Conservation (phyloP, 345 rosid genomes). For the Physaria fendleri region DNA sequence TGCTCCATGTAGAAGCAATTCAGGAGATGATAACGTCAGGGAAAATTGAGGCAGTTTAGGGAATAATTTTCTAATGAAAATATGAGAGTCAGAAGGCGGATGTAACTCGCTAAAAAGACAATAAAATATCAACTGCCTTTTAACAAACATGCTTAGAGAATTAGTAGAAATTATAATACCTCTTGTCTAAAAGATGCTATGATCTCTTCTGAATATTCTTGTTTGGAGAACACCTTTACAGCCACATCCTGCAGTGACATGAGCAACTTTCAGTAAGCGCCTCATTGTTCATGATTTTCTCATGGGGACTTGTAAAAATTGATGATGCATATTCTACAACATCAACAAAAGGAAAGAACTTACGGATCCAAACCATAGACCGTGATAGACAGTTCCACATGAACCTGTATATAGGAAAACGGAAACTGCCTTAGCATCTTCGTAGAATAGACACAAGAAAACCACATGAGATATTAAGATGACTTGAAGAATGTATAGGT, state of each 20-base stretch:
- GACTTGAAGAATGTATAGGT: not conserved
- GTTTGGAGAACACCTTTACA: conserved; percentile 89
- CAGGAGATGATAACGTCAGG: not conserved
- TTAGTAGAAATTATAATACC: conserved; percentile 36
- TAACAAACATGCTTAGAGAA: not conserved
- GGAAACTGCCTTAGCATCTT: not conserved
- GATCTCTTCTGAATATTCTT: conserved; percentile 87
- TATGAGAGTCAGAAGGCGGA: not conserved
- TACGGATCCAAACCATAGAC: conserved; percentile 99
- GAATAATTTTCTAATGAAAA: not conserved
- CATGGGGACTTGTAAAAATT: not conserved
- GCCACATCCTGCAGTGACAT: conserved; percentile 85
- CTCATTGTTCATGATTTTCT: conserved; percentile 4
- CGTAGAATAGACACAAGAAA: conserved; percentile 12
- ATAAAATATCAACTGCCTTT: not conserved
- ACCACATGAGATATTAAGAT: conserved; percentile 13
- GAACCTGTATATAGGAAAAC: conserved; percentile 54
- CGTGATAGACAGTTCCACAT: conserved; percentile 92
- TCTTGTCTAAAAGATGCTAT: conserved; percentile 81
- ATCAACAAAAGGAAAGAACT: conserved; percentile 50
- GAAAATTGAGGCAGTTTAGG: not conserved
- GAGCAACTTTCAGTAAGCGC: conserved; percentile 14
- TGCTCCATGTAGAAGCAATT: not conserved
- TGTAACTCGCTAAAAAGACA: not conserved
- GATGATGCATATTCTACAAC: conserved; percentile 18